phyloP scores from a whole-genome alignment of 2,329 filamentous ascomycete species.

The Metarhizium album region DNA sequence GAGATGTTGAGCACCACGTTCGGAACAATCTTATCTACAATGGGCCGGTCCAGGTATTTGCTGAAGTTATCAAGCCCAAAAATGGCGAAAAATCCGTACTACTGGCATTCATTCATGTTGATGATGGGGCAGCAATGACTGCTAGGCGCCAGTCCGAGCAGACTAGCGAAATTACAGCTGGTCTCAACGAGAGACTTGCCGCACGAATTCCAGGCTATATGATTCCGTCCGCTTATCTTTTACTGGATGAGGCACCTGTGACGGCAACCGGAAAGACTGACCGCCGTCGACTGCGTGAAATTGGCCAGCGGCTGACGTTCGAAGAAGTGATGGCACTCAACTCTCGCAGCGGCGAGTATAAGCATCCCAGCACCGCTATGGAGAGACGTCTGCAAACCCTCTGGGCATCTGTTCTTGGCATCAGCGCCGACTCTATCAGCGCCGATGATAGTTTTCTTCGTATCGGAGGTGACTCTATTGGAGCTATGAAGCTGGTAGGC shows the following conservation, averaged over 20 bases:
- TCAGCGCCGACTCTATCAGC: conserved; percentile 7
- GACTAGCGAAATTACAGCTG: background rate
- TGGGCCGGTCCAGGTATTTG: background rate
- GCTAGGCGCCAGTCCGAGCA: background rate
- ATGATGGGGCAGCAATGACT: background rate
- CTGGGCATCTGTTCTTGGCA: conserved; percentile 10
- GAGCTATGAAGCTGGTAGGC: conserved; percentile 8
- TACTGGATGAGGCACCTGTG: conserved; percentile 9
- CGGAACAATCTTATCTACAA: background rate
- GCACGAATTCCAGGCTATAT: conserved; percentile 8
- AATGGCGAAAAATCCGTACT: background rate
- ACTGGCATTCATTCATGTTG: conserved; percentile 1
- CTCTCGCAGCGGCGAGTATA: background rate
- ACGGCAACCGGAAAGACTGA: conserved; percentile 10
- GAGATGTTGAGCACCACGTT: conserved; percentile 11
- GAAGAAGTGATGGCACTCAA: background rate
- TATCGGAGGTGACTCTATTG: conserved; percentile 26
- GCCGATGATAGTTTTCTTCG: conserved; percentile 9
- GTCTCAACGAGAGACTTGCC: conserved; percentile 7
- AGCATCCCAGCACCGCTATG: background rate
- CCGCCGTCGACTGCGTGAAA: conserved; percentile 5
- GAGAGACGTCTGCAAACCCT: conserved; percentile 7
- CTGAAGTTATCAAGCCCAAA: background rate
- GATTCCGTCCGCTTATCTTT: conserved; percentile 10
- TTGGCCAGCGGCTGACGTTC: background rate